Conservation (phyloP, 2,329 filamentous ascomycete genomes). For the Penicillium sp. region DNA sequence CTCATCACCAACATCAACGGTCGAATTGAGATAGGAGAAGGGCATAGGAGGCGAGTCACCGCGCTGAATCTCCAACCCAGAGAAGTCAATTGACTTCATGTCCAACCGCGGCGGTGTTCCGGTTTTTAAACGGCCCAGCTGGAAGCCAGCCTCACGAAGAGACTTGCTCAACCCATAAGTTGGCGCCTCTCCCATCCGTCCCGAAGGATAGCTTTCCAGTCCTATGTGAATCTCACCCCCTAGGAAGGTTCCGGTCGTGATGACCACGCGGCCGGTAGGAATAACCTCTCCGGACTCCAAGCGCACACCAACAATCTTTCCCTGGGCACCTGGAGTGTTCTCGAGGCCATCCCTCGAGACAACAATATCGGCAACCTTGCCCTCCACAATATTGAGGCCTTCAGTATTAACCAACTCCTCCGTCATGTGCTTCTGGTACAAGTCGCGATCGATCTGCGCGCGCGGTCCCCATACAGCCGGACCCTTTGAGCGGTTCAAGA, state of each 20-base stretch:
- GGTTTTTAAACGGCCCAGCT: constrained; percentile 89
- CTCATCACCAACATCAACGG: constrained; percentile 70
- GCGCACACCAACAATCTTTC: constrained; percentile 81
- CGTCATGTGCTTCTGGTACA: constrained; percentile 91
- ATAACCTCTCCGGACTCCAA: constrained; percentile 88
- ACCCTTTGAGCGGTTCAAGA: constrained; percentile 87
- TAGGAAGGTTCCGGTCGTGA: constrained; percentile 95
- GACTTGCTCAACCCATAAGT: constrained; percentile 93
- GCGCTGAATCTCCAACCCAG: constrained; percentile 70
- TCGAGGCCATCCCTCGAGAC: constrained; percentile 62
- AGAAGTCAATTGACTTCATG: constrained; percentile 80
- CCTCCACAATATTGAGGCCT: constrained; percentile 80
- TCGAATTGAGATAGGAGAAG: constrained; percentile 87
- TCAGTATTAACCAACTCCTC: constrained; percentile 80
- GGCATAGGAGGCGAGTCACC: constrained; percentile 87
- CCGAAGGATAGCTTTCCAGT: constrained; percentile 80
- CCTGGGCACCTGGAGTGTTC: constrained; percentile 60
- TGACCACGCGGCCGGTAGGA: constrained; percentile 79
- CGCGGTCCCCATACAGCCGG: constrained; percentile 96
- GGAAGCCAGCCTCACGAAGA: constrained; percentile 83
- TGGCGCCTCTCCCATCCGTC: constrained; percentile 90
- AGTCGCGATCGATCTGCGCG: constrained; percentile 88
- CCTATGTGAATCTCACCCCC: constrained; percentile 97
- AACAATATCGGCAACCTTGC: constrained; percentile 91
- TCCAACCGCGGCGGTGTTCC: constrained; percentile 91